These are phyloP conservation scores for Pythium brassicae DNA, from an alignment of 352 stramenopile species.

Conservation along the genomic window DNA sequence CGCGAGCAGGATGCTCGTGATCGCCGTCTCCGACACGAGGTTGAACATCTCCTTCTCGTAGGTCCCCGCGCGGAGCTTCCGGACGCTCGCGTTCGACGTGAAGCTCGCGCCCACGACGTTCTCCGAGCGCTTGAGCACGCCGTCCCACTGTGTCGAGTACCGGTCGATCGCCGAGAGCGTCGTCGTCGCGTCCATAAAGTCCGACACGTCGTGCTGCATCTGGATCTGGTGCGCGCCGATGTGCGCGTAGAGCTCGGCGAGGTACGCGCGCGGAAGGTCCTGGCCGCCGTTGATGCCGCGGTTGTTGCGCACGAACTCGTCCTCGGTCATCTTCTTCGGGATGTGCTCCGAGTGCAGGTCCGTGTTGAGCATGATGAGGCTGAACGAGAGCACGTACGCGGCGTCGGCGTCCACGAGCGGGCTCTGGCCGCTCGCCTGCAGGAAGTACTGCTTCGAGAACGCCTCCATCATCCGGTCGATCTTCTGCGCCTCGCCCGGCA, in stretches of 20 bases:
- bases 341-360: constrained; percentile 95
- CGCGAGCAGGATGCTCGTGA: constrained; percentile 74
- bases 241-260: constrained; percentile 76
- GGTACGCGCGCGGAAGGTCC: constrained; percentile 67
- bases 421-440: constrained; percentile 53
- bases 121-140: constrained; percentile 79
- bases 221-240: constrained; percentile 83
- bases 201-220: constrained; percentile 86
- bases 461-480: constrained; percentile 98
- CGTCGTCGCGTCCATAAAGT: constrained; percentile 64
- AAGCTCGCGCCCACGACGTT: constrained; percentile 86
- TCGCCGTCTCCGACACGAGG: constrained; percentile 71
- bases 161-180: constrained; percentile 71
- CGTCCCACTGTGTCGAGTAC: constrained; percentile 87
- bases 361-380: constrained; percentile 99
- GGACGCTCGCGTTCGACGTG: constrained; percentile 80
- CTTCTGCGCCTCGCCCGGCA: constrained; percentile 98
- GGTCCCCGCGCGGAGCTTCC: constrained; percentile 76
- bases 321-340: constrained; percentile 84
- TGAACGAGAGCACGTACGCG: constrained; percentile 96
- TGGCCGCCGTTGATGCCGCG: constrained; percentile 80
- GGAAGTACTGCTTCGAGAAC: constrained; percentile 92
- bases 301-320: constrained; percentile 88
- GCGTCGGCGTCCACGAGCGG: constrained; percentile 86
- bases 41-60: constrained; percentile 90